Conservation (phyloP, 768 basidiomycete genomes). For the Wakefieldia striispora region DNA sequence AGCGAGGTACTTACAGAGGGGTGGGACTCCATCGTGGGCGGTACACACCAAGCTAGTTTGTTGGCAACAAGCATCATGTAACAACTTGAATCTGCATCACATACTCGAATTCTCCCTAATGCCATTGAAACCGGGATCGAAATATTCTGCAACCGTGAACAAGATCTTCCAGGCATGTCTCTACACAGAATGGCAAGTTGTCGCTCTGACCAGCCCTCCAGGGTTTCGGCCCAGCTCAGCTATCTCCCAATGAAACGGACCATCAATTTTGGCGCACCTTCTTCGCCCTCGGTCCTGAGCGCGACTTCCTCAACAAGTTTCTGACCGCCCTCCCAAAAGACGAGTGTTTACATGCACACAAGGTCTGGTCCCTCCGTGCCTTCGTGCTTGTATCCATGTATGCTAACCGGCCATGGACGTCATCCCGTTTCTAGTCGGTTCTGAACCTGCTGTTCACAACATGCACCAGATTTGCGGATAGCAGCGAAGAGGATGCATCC, state of each 20-base stretch:
- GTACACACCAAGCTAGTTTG: too few species aligned
- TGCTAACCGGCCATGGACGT: constrained; percentile 10
- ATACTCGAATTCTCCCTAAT: constrained; percentile 1
- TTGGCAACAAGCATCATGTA: too few species aligned
- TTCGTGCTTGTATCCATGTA: not conserved
- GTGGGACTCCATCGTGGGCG: constrained; percentile 20
- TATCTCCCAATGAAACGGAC: constrained; percentile 43
- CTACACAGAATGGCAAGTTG: not conserved
- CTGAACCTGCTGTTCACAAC: constrained; percentile 45
- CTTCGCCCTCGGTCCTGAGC: constrained; percentile 52
- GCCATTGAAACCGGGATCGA: constrained; percentile 39
- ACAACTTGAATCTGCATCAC: not conserved
- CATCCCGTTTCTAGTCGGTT: constrained; percentile 45
- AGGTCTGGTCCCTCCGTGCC: constrained; percentile 38
- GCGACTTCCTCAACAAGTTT: constrained; percentile 40
- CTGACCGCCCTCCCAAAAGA: constrained; percentile 46
- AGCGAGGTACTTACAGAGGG: constrained; percentile 18
- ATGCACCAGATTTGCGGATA: constrained; percentile 42
- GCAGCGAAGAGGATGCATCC: constrained; percentile 20
- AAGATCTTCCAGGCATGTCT: constrained; percentile 46
- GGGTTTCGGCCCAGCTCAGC: constrained; percentile 43
- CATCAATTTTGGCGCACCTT: constrained; percentile 53
- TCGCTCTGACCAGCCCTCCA: constrained; percentile 18
- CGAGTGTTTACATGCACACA: constrained; percentile 45
- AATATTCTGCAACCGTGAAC: constrained; percentile 44